Evolutionary conservation across 2,329 filamentous ascomycete genomes (phyloP), one percentile per base, ranked within the genome.

Genomic region (Emmonsiellopsis sp.): DNA sequence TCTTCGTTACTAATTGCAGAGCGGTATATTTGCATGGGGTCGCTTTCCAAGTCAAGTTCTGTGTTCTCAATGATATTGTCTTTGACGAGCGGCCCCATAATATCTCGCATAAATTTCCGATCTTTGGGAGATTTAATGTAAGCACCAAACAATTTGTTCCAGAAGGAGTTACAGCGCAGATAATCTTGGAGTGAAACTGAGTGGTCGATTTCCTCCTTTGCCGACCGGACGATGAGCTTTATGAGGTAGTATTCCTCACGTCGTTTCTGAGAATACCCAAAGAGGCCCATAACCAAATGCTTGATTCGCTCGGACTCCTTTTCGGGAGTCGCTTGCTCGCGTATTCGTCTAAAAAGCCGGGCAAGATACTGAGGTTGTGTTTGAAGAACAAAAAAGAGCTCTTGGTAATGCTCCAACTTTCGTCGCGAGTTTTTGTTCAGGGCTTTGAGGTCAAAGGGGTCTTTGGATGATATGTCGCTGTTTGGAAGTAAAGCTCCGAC

Each of bases 1-100:
- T 98, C 93, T 70, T 97, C 92, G 63, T 98, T 95, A 73, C 94
- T 97, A 73, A 98, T 94, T 11, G 89, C 85, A 5, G 90, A 93
- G 42, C 88, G 83, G 71, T 98, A 97, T 54, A 98, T 98, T 62
- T 97, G 92, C 76, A 97, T 86, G 0, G 93, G 93, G 65, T 98
- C 93, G 67, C 92, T 96, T 71, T 98, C 93, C 30, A 98, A 78
- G 67, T 98, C 92, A 35, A 98, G 77, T 5, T 85, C 86, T 10
- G 90, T 85, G 61, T 96, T 93, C 52, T 95, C 93, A 52, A 97
- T 85, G 63, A 98, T 90, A 65, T 93, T 92, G 66, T 95, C 88
- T 57, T 87, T 86, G 61, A 98, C 86, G 47, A 98, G 72, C 1
- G 88, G 84, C 0, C 90, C 89, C 3, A 97, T 76, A 1, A 96